Base-by-base conservation (phyloP, 371 early-diverging fungal genomes). In the Rhizopus stolonifer region DNA sequence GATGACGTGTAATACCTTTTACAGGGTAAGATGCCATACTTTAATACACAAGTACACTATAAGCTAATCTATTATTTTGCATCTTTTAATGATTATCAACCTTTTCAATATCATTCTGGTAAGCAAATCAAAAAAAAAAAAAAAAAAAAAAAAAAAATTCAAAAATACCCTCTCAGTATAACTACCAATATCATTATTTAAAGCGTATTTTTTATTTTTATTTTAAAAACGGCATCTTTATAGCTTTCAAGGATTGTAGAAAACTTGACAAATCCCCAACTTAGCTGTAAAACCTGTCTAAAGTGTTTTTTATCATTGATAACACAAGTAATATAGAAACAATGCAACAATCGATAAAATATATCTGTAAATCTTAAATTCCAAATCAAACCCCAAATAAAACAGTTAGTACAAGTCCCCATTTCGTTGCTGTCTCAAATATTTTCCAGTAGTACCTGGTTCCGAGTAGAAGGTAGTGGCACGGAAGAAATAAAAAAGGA, bases 401-500 rank as follows among this genome's bases (percentile, higher is more conserved):
- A 46, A 46, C 46, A 46, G 46, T 31, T 31, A n/a, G n/a, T n/a
- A n/a, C n/a, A n/a, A n/a, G n/a, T n/a, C n/a, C n/a, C n/a, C 34
- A 34, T 34, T 34, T 34, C 34, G 34, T n/a, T 34, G 34, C 34
- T 34, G n/a, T 34, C 34, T 34, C 34, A 34, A 34, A 34, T 34
- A 34, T 34, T 34, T n/a, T 34, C n/a, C 34, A 46, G 46, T 46
- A 46, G 46, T 18, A 46, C 46, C 29, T 46, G 46, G 26, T 29
- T 46, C 46, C 46, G 46, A 46, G 46, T 46, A 46, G 46, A 46
- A 46, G 46, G 46, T 29, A 46, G 34, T 46, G 46, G 29, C 26
- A 29, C 46, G 46, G 34, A 46, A 46, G 29, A 46, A 46, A 46
- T 46, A 46, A 46, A 46, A 46, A 46, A 29, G 15, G 29, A 17